Conservation (phyloP, 2,329 filamentous ascomycete species). For the Fusarium sp. region DNA sequence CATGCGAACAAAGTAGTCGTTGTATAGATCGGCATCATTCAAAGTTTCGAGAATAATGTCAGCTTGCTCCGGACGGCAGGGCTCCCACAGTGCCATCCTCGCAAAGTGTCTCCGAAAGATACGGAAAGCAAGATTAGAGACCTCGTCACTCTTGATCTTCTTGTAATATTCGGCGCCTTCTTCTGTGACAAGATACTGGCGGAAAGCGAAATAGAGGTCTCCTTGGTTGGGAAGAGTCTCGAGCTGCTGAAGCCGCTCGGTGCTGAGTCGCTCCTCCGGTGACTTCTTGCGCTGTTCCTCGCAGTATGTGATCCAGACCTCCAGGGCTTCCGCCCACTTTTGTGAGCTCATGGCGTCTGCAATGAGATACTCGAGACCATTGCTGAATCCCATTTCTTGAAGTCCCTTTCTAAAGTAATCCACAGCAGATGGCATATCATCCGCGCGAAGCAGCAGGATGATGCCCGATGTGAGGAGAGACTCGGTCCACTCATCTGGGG, state of each 20-base stretch:
- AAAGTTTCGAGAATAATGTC: slow-evolving; percentile 53
- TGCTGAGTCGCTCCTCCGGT: slow-evolving; percentile 11
- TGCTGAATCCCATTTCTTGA: slow-evolving; percentile 43
- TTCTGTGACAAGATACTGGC: slow-evolving; percentile 45
- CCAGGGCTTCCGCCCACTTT: slow-evolving; percentile 51
- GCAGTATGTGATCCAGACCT: slow-evolving; percentile 52
- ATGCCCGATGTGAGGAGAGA: slow-evolving; percentile 54
- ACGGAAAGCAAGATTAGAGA: slow-evolving; percentile 39
- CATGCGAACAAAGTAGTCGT: slow-evolving; percentile 54
- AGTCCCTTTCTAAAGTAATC: slow-evolving; percentile 54
- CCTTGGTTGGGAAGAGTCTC: slow-evolving; percentile 44
- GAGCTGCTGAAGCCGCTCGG: slow-evolving; percentile 37
- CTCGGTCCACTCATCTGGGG: slow-evolving; percentile 52
- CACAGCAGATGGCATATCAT: slow-evolving; percentile 52
- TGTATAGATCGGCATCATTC: slow-evolving; percentile 53
- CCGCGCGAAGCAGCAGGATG: slow-evolving; percentile 53
- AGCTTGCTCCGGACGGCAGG: slow-evolving; percentile 49
- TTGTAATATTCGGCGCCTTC: slow-evolving; percentile 39
- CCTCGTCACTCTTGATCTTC: slow-evolving; percentile 34
- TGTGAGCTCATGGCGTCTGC: slow-evolving; percentile 51
- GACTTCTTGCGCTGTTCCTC: slow-evolving; percentile 21
- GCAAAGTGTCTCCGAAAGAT: slow-evolving; percentile 47
- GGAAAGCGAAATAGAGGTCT: slow-evolving; percentile 47
- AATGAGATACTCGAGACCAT: slow-evolving; percentile 58
- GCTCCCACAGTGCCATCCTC: slow-evolving; percentile 44